A percentile compares a stretch with the other conserved stretches of the same genome.
Evolutionary conservation across 179 eudicot species (phyloP).

Genomic region (Corrigiola litoralis): DNA sequence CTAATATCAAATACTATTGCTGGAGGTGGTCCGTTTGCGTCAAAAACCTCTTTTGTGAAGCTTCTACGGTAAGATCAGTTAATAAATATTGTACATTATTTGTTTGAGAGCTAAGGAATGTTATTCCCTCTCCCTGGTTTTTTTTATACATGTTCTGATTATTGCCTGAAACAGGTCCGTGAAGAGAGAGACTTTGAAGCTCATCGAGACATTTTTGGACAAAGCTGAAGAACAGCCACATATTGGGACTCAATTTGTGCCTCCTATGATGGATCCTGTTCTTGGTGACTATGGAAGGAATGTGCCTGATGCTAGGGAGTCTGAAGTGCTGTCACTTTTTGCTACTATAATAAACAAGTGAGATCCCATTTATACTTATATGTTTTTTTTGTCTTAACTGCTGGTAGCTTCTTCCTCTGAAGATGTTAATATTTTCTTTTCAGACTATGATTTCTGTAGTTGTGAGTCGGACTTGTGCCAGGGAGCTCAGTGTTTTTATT

Average conservation of each 20-base stretch:
- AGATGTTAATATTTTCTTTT: too few relatives aligned
- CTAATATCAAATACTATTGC: slow-evolving; percentile 84
- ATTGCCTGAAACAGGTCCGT: slow-evolving; percentile 61
- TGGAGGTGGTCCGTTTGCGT: slow-evolving; percentile 91
- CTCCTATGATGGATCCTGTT: slow-evolving; percentile 99
- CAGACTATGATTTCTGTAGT: too few relatives aligned
- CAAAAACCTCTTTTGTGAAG: slow-evolving; percentile 82
- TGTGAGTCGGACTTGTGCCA: too few relatives aligned
- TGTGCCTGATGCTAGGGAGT: slow-evolving; percentile 97
- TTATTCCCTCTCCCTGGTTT: neutral
- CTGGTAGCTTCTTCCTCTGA: neutral
- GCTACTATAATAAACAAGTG: slow-evolving; percentile 98
- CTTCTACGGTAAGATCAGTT: slow-evolving; percentile 64
- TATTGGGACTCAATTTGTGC: slow-evolving; percentile 95
- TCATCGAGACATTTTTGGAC: slow-evolving; percentile 92
- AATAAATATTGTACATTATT: neutral
- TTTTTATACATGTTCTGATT: neutral
- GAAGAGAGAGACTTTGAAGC: slow-evolving; percentile 92
- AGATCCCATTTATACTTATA: slow-evolving; percentile 1
- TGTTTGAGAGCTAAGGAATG: neutral
- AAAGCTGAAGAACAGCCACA: slow-evolving; percentile 98
- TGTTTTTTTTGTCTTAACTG: neutral
- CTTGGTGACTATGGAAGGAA: slow-evolving; percentile 96
- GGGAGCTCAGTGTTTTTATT: too few relatives aligned
- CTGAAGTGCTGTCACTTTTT: slow-evolving; percentile 94